A percentile compares a stretch with the other conserved stretches of the same genome.
These are phyloP conservation scores for Brassica cretica DNA, from an alignment of 345 rosid species.

Conservation along the genomic window DNA sequence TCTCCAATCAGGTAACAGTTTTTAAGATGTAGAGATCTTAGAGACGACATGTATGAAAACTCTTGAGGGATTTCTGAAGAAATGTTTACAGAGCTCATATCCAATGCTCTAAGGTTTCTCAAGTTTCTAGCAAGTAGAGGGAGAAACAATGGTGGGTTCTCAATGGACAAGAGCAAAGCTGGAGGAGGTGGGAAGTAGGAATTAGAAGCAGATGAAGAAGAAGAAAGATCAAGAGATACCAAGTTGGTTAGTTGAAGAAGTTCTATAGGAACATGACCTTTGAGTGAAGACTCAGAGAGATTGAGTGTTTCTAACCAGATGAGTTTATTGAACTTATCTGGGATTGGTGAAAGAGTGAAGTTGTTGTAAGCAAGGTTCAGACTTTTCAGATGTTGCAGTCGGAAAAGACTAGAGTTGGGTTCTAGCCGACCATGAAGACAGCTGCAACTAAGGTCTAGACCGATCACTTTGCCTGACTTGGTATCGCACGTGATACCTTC, in stretches of 20 bases:
- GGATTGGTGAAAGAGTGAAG: slow-evolving; percentile 17
- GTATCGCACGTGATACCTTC: slow-evolving; percentile 19
- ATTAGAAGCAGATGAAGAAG: not conserved
- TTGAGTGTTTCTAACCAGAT: not conserved
- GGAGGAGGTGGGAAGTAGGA: not conserved
- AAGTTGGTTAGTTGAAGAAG: slow-evolving; percentile 1
- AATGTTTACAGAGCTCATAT: not conserved
- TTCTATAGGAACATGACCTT: not conserved
- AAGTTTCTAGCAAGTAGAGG: not conserved
- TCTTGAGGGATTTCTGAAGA: not conserved
- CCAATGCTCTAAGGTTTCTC: not conserved
- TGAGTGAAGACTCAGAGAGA: slow-evolving; percentile 8
- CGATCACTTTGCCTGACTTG: slow-evolving; percentile 5
- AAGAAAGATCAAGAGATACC: slow-evolving; percentile 24
- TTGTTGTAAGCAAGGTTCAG: slow-evolving; percentile 39
- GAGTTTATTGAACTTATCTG: not conserved
- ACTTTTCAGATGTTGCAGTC: not conserved
- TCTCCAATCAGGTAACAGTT: not conserved
- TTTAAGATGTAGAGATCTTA: slow-evolving; percentile 1
- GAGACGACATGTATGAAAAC: not conserved
- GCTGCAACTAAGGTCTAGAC: slow-evolving; percentile 9
- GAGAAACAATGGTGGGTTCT: not conserved
- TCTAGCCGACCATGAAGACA: slow-evolving; percentile 12
- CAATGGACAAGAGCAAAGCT: not conserved
- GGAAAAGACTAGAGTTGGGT: not conserved